Percentiles rank a stretch among this genome's conserved stretches.
phyloP scores from a whole-genome alignment of 1,284 basidiomycete species.

The Ustilago hordei region DNA sequence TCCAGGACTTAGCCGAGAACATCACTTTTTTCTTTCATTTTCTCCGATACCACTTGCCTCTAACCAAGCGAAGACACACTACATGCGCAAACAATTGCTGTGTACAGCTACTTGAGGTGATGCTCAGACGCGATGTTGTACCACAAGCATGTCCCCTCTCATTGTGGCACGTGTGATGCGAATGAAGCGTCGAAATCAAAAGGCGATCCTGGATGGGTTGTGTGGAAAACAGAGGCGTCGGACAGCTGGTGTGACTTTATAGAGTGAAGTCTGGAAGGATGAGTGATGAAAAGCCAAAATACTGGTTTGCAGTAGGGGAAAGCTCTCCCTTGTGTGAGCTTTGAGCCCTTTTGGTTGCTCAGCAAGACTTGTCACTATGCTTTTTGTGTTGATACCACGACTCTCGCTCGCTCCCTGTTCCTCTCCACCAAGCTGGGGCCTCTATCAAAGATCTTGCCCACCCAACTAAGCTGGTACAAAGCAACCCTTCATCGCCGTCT shows the following conservation, averaged over 20 bases:
- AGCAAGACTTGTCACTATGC: neutral
- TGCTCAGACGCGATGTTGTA: neutral
- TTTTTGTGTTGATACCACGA: neutral
- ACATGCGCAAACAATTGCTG: no score
- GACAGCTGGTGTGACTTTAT: slow-evolving; percentile 4
- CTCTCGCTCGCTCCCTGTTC: neutral
- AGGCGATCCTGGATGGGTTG: neutral
- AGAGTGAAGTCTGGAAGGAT: neutral
- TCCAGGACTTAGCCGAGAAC: slow-evolving; percentile 23
- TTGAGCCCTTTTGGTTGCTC: slow-evolving; percentile 1
- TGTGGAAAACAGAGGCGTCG: neutral
- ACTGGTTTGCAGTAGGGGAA: neutral
- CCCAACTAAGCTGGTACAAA: neutral
- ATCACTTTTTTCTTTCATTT: slow-evolving; percentile 14
- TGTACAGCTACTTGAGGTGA: neutral
- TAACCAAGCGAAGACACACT: neutral
- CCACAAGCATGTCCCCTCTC: no score
- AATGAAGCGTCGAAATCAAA: neutral
- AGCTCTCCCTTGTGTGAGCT: neutral
- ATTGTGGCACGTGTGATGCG: neutral
- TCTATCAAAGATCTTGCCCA: neutral
- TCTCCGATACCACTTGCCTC: neutral
- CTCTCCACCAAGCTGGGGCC: neutral
- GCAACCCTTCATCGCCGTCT: neutral
- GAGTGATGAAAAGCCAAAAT: slow-evolving; percentile 1